Evolutionary conservation across 805 yeast genomes (phyloP).

Genomic region (Yarrowia sp.): DNA sequence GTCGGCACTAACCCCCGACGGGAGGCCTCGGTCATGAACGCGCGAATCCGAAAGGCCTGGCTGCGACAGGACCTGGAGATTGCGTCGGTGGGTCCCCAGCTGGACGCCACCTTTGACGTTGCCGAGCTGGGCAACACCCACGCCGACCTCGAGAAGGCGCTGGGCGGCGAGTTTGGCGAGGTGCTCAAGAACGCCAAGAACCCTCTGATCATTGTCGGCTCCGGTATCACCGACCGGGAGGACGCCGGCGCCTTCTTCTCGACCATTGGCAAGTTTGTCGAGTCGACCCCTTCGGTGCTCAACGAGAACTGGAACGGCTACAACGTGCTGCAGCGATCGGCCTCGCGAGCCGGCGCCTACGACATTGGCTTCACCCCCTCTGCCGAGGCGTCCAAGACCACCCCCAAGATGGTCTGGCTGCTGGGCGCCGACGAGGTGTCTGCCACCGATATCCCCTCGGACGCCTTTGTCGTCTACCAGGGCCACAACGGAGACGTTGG

Average conservation of each 20-base stretch:
- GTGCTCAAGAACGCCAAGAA: conserved; percentile 68
- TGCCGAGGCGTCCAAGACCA: conserved; percentile 55
- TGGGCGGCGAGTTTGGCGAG: conserved; percentile 72
- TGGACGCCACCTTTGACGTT: conserved; percentile 76
- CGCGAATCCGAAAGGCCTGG: conserved; percentile 85
- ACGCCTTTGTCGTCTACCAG: conserved; percentile 86
- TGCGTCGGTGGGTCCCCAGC: conserved; percentile 74
- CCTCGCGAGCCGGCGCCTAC: conserved; percentile 85
- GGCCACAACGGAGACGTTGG: conserved; percentile 94
- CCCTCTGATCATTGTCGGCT: conserved; percentile 82
- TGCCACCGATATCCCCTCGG: conserved; percentile 73
- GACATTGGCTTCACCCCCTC: conserved; percentile 78
- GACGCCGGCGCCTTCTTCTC: conserved; percentile 70
- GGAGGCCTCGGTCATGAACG: conserved; percentile 87
- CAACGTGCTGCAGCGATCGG: conserved; percentile 81
- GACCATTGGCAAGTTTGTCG: conserved; percentile 65
- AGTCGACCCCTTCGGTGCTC: conserved; percentile 63
- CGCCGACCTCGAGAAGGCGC: conserved; percentile 63
- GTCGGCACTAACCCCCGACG: conserved; percentile 89
- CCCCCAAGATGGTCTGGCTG: conserved; percentile 78
- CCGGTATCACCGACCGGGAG: conserved; percentile 72
- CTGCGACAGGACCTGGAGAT: conserved; percentile 68
- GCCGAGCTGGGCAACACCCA: conserved; percentile 69
- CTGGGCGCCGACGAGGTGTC: conserved; percentile 84
- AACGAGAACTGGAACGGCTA: conserved; percentile 82